A percentile compares a stretch with the other conserved stretches of the same genome.
Evolutionary conservation across 257 asterid species (phyloP).

Genomic region (Lantana camara): DNA sequence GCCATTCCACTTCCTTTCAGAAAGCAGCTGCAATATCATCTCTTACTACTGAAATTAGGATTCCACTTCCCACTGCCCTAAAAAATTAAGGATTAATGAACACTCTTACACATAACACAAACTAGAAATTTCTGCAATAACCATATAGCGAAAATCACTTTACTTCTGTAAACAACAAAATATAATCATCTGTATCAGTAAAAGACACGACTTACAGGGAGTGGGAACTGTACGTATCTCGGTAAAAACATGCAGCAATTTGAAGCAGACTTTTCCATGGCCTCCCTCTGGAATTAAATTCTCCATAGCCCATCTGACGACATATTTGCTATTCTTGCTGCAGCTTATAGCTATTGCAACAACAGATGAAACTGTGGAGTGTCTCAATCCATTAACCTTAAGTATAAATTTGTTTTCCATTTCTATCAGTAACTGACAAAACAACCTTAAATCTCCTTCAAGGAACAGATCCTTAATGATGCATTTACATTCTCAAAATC

Average conservation of each 20-base stretch:
- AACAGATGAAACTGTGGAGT: constrained; percentile 8
- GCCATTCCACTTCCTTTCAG: constrained; percentile 31
- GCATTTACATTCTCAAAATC: background rate
- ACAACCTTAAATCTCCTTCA: too few relatives aligned
- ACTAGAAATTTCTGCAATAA: background rate
- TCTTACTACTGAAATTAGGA: constrained; percentile 36
- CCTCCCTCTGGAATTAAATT: constrained; percentile 19
- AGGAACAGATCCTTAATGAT: background rate
- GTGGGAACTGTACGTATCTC: constrained; percentile 16
- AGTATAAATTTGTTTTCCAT: constrained; percentile 6
- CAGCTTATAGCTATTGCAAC: constrained; percentile 26
- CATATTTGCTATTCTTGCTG: constrained; percentile 26
- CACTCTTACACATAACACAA: background rate
- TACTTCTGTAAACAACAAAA: background rate
- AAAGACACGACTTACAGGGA: constrained; percentile 15
- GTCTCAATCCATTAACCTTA: constrained; percentile 7
- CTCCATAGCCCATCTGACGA: constrained; percentile 23
- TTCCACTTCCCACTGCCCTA: constrained; percentile 31
- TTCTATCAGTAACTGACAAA: too few relatives aligned
- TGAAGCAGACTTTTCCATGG: constrained; percentile 25
- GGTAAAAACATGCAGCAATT: constrained; percentile 29
- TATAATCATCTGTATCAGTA: background rate
- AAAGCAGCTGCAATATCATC: constrained; percentile 33
- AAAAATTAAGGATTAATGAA: background rate
- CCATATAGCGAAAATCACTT: too few relatives aligned